These are phyloP conservation scores for Colletotrichum sp. DNA, from an alignment of 2,329 filamentous ascomycete species.

Conservation along the genomic window DNA sequence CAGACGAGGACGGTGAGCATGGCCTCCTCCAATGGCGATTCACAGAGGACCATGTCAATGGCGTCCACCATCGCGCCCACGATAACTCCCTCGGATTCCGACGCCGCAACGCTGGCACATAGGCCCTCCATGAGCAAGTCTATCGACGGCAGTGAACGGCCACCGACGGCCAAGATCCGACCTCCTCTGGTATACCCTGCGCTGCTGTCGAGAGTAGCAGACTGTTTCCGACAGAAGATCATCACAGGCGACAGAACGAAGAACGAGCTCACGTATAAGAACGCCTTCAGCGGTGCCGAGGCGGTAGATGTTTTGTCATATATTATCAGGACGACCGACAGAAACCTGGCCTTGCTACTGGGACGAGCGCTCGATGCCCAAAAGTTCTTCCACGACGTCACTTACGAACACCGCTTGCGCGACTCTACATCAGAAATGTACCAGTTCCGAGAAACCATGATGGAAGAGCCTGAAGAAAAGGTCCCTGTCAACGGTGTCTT, in stretches of 20 bases:
- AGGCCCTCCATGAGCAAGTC: slow-evolving; percentile 63
- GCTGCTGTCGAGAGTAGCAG: slow-evolving; percentile 88
- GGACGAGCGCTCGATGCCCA: slow-evolving; percentile 94
- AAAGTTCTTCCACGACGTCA: slow-evolving; percentile 99
- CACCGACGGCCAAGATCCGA: slow-evolving; percentile 66
- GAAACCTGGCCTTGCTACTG: slow-evolving; percentile 89
- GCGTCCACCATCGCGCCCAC: slow-evolving; percentile 81
- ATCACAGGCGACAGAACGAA: slow-evolving; percentile 87
- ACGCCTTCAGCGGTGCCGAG: slow-evolving; percentile 93
- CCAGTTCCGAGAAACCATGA: slow-evolving; percentile 91
- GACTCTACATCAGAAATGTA: slow-evolving; percentile 96
- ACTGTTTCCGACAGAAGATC: slow-evolving; percentile 90
- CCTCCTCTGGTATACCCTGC: slow-evolving; percentile 94
- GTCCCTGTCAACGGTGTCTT: slow-evolving; percentile 89
- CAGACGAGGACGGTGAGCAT: slow-evolving; percentile 67
- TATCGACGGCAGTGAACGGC: slow-evolving; percentile 55
- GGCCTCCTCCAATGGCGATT: slow-evolving; percentile 55
- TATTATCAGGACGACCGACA: slow-evolving; percentile 96
- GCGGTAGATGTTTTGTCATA: slow-evolving; percentile 95
- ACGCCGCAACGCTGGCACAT: slow-evolving; percentile 51
- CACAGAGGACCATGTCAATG: slow-evolving; percentile 83
- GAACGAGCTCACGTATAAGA: slow-evolving; percentile 96
- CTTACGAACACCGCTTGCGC: slow-evolving; percentile 92
- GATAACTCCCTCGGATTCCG: slow-evolving; percentile 65
- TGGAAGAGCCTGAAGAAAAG: slow-evolving; percentile 80